Evolutionary conservation across 768 basidiomycete species (phyloP).

Genomic region (Calocybe cyanea): DNA sequence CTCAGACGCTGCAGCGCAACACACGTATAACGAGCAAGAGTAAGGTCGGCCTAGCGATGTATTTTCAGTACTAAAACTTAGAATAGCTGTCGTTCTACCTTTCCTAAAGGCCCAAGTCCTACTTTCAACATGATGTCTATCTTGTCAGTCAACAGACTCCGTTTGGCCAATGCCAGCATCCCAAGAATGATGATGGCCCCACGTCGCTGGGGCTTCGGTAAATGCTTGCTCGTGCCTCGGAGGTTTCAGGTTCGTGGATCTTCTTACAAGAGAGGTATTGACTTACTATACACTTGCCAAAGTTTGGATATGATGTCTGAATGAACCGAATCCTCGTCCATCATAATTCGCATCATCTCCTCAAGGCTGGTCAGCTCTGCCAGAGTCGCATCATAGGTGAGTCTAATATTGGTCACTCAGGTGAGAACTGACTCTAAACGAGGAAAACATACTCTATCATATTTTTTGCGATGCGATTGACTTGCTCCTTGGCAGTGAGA

Average conservation of each 20-base stretch:
- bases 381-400: constrained; percentile 87
- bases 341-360: constrained; percentile 95
- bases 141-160: constrained; percentile 68
- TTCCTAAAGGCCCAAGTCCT: constrained; percentile 81
- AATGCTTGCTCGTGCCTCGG: constrained; percentile 65
- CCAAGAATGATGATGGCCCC: constrained; percentile 96
- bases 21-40: constrained; percentile 90
- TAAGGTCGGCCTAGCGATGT: constrained; percentile 67
- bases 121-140: constrained; percentile 84
- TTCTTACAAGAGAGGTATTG: not conserved
- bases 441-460: constrained; percentile 78
- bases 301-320: constrained; percentile 83
- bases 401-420: constrained; percentile 38
- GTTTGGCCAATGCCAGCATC: constrained; percentile 89
- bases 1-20: constrained; percentile 89
- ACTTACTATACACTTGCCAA: constrained; percentile 94
- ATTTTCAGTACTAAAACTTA: no score
- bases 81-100: constrained; percentile 39
- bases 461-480: constrained; percentile 92
- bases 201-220: constrained; percentile 83
- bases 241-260: no score
- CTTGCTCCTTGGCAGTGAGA: constrained; percentile 65
- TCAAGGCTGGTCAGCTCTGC: constrained; percentile 96
- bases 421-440: not conserved
- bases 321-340: constrained; percentile 83